Percentiles rank a stretch among this genome's conserved stretches.
These are phyloP conservation scores for Termitomyces sp. DNA, from an alignment of 768 basidiomycete species.

Conservation along the genomic window DNA sequence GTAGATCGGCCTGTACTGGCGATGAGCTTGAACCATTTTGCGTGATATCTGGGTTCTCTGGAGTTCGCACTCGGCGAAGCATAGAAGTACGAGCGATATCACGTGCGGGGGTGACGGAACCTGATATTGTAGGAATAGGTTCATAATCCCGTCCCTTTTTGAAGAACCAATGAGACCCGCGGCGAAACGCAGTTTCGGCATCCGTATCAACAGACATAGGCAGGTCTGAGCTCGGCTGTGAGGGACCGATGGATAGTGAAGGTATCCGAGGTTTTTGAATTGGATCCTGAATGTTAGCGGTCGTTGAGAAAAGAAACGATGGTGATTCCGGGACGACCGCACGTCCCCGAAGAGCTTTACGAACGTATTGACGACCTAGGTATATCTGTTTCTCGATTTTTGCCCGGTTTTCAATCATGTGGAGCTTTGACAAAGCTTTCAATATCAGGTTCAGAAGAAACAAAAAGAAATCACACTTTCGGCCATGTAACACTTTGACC, in stretches of 20 bases:
- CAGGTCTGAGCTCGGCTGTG: conserved; percentile 39
- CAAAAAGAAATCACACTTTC: conserved; percentile 50
- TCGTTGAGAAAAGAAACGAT: conserved; percentile 18
- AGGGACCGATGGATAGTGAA: conserved; percentile 24
- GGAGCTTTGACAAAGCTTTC: conserved; percentile 47
- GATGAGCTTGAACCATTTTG: not conserved
- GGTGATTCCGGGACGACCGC: conserved; percentile 16
- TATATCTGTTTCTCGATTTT: conserved; percentile 81
- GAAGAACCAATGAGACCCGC: conserved; percentile 53
- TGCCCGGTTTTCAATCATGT: conserved; percentile 92
- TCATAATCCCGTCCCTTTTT: conserved; percentile 40
- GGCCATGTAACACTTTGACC: conserved; percentile 97
- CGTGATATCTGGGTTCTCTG: conserved; percentile 28
- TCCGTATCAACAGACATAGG: conserved; percentile 79
- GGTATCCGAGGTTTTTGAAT: conserved; percentile 10
- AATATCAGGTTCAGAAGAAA: not conserved
- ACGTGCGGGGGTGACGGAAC: conserved; percentile 26
- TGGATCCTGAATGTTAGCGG: conserved; percentile 7
- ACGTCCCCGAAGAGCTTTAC: conserved; percentile 45
- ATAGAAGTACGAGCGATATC: conserved; percentile 38
- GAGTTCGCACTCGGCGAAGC: conserved; percentile 46
- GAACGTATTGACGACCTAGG: conserved; percentile 70
- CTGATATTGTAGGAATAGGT: conserved; percentile 28
- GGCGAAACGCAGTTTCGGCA: conserved; percentile 65
- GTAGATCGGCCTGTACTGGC: not conserved